These are phyloP conservation scores for Viola pubescens DNA, from an alignment of 441 rosid species.

Conservation along the genomic window DNA sequence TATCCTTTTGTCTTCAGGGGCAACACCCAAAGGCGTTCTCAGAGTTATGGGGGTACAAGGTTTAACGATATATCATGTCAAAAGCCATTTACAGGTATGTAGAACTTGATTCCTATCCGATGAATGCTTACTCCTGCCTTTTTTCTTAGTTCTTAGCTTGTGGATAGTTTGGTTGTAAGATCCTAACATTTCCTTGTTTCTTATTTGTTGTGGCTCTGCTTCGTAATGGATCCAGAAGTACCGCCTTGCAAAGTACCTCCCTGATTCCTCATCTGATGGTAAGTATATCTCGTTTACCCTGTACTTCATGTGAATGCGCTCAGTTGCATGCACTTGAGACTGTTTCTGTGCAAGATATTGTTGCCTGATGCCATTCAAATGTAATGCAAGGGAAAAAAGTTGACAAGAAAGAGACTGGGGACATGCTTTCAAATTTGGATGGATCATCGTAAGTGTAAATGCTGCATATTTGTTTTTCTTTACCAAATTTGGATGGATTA, in stretches of 20 bases:
- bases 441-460: constrained; percentile 79
- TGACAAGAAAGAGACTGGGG: constrained; percentile 96
- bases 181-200: constrained; percentile 8
- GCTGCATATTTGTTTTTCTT: constrained; percentile 13
- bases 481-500: not conserved
- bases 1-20: constrained; percentile 42
- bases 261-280: constrained; percentile 94
- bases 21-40: constrained; percentile 97
- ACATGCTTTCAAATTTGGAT: constrained; percentile 68
- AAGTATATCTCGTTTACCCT: constrained; percentile 19
- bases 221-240: constrained; percentile 60
- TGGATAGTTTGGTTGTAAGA: not conserved
- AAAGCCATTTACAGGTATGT: constrained; percentile 91
- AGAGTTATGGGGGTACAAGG: constrained; percentile 98
- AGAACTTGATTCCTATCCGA: constrained; percentile 6
- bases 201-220: constrained; percentile 14
- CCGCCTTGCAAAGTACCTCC: constrained; percentile 93
- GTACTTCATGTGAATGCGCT: constrained; percentile 12
- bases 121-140: not conserved
- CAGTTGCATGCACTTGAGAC: not conserved
- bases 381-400: constrained; percentile 60
- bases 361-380: constrained; percentile 16
- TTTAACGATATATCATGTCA: constrained; percentile 92
- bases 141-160: not conserved
- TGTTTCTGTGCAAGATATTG: constrained; percentile 1